Percentiles rank a stretch among this genome's conserved stretches.
phyloP scores from a whole-genome alignment of 805 yeast genomes.

The Priceomyces fermenticarens region DNA sequence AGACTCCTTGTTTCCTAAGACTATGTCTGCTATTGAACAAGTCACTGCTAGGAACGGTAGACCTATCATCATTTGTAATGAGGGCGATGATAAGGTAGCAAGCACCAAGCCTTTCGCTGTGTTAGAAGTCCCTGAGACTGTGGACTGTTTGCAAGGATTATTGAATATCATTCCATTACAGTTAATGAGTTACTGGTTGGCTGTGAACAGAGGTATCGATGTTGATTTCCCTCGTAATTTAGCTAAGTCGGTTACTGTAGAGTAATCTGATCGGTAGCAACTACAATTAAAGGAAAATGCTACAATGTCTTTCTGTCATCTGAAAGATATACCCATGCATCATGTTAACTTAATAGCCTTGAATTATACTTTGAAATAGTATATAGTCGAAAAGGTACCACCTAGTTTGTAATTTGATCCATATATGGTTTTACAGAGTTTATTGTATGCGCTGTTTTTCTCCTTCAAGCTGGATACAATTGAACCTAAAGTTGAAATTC shows the following conservation, averaged over 20 bases:
- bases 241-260: slow-evolving; percentile 98
- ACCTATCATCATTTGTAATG: slow-evolving; percentile 89
- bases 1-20: slow-evolving; percentile 94
- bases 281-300: too few relatives aligned
- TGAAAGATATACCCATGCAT: too few relatives aligned
- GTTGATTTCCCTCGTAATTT: slow-evolving; percentile 98
- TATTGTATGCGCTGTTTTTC: too few relatives aligned
- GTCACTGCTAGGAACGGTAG: slow-evolving; percentile 96
- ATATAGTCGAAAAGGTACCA: too few relatives aligned
- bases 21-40: slow-evolving; percentile 92
- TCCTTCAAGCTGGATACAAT: too few relatives aligned
- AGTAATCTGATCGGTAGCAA: slow-evolving; percentile 38
- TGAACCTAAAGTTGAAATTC: too few relatives aligned
- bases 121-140: slow-evolving; percentile 90
- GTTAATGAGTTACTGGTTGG: slow-evolving; percentile 94
- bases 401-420: too few relatives aligned
- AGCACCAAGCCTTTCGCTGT: slow-evolving; percentile 60
- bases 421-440: too few relatives aligned
- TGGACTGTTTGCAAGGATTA: slow-evolving; percentile 96
- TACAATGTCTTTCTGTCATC: too few relatives aligned
- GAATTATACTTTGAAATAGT: too few relatives aligned
- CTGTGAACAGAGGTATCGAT: slow-evolving; percentile 90
- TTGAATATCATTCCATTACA: slow-evolving; percentile 93
- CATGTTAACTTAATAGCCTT: too few relatives aligned
- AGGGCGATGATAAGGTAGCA: slow-evolving; percentile 65